phyloP scores from a whole-genome alignment of 2,329 filamentous ascomycete genomes.

The Epicoccum nigrum region DNA sequence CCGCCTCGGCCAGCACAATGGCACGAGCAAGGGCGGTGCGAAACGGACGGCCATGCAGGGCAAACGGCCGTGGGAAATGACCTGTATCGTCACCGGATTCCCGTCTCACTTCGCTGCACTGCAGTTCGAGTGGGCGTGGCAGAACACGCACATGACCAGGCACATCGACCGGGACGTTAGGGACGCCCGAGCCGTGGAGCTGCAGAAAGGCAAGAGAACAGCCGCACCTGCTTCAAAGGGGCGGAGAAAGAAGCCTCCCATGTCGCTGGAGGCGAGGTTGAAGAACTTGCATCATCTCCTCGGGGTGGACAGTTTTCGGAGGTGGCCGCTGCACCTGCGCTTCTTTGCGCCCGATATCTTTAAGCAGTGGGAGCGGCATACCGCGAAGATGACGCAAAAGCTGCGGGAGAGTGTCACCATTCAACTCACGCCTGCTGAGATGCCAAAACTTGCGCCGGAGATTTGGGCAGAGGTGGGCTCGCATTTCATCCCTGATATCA shows the following conservation, averaged over 20 bases:
- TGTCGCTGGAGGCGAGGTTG: conserved; percentile 70
- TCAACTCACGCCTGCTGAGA: conserved; percentile 38
- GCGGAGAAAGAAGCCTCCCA: conserved; percentile 57
- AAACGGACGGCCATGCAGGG: conserved; percentile 70
- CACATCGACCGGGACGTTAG: conserved; percentile 67
- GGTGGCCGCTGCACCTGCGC: conserved; percentile 81
- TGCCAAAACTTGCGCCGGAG: conserved; percentile 26
- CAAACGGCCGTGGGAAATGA: conserved; percentile 81
- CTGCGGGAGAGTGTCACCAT: conserved; percentile 39
- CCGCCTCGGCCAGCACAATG: conserved; percentile 91
- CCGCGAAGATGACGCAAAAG: conserved; percentile 30
- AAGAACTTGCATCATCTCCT: conserved; percentile 83
- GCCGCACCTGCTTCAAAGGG: conserved; percentile 42
- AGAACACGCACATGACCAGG: conserved; percentile 79
- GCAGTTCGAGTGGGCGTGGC: conserved; percentile 98
- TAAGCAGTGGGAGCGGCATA: conserved; percentile 68
- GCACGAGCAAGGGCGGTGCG: conserved; percentile 79
- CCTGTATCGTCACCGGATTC: conserved; percentile 84
- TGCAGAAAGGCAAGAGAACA: conserved; percentile 37
- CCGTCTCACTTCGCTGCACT: conserved; percentile 84
- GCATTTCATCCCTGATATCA: conserved; percentile 38
- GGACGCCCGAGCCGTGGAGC: conserved; percentile 42
- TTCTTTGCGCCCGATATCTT: conserved; percentile 78
- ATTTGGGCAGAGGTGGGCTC: conserved; percentile 27
- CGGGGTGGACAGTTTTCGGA: conserved; percentile 76